Conservation (phyloP, 129 eudicot species). For the Chrysanthemum seticuspe region DNA sequence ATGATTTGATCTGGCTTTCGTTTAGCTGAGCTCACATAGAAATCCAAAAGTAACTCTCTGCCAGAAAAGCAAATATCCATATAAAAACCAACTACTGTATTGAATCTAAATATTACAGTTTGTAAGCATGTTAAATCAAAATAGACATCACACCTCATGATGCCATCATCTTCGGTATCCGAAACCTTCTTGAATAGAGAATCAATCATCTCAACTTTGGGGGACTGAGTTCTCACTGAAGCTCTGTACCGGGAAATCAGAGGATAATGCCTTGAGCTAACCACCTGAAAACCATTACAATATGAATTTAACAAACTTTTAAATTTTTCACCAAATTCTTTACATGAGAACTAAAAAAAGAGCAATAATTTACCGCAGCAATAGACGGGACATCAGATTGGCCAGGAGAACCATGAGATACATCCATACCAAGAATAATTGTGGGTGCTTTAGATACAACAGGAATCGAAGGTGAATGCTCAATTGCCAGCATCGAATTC, state of each 20-base stretch:
- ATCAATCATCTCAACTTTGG: constrained; percentile 79
- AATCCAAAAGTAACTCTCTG: constrained; percentile 75
- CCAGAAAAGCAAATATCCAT: background rate
- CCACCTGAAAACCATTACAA: constrained; percentile 50
- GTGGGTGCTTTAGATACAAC: constrained; percentile 72
- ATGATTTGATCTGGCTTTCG: constrained; percentile 82
- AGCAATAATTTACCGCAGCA: constrained; percentile 64
- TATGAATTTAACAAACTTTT: background rate
- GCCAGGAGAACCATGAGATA: constrained; percentile 85
- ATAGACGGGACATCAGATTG: constrained; percentile 81
- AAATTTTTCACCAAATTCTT: no score
- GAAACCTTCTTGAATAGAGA: constrained; percentile 63
- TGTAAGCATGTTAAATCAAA: background rate
- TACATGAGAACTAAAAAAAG: background rate
- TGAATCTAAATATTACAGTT: background rate
- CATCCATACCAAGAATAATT: constrained; percentile 87
- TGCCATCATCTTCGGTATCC: constrained; percentile 61
- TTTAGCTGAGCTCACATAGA: constrained; percentile 64
- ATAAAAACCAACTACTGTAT: background rate
- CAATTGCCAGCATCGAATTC: constrained; percentile 60
- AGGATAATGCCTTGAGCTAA: constrained; percentile 87
- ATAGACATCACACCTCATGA: constrained; percentile 47
- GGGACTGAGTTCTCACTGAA: constrained; percentile 76
- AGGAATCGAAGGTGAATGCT: constrained; percentile 57
- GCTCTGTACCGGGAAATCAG: constrained; percentile 82